Evolutionary conservation across 2,329 filamentous ascomycete species (phyloP).

Genomic region (Apiospora koreana): DNA sequence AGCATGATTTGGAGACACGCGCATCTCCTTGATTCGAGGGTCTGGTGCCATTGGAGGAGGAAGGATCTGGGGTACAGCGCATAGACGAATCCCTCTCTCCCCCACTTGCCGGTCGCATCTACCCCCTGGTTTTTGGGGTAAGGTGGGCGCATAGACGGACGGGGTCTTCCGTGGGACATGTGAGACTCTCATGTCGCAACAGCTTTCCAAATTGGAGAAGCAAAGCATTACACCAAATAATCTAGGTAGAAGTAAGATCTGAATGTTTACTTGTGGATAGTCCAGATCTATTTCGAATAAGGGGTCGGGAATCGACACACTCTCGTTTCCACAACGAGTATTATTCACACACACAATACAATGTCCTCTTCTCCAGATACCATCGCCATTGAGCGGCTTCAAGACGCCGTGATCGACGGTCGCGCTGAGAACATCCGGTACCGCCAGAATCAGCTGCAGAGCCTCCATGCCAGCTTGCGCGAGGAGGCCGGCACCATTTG

Average conservation of each 20-base stretch:
- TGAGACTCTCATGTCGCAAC: not conserved
- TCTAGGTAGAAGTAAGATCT: not conserved
- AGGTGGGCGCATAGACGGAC: not conserved
- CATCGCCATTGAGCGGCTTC: slow-evolving; percentile 29
- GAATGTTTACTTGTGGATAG: not conserved
- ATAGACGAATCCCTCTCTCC: not conserved
- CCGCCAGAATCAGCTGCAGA: slow-evolving; percentile 39
- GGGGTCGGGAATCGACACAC: not conserved
- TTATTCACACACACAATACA: slow-evolving; percentile 17
- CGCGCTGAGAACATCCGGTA: slow-evolving; percentile 38
- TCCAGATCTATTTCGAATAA: not conserved
- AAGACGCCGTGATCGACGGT: slow-evolving; percentile 38
- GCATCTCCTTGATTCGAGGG: not conserved
- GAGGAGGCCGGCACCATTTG: slow-evolving; percentile 29
- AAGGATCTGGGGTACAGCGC: not conserved
- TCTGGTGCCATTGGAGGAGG: not conserved
- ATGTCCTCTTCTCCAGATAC: slow-evolving; percentile 13
- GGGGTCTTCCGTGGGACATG: not conserved
- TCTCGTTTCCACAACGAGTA: not conserved
- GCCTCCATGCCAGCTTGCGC: slow-evolving; percentile 35
- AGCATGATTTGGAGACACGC: not conserved
- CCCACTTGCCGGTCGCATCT: slow-evolving; percentile 4
- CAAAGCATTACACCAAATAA: not conserved
- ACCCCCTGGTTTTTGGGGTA: not conserved
- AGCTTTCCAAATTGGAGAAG: not conserved